These are phyloP conservation scores for Fusarium sambucinum DNA, from an alignment of 2,329 filamentous ascomycete species.

Conservation along the genomic window DNA sequence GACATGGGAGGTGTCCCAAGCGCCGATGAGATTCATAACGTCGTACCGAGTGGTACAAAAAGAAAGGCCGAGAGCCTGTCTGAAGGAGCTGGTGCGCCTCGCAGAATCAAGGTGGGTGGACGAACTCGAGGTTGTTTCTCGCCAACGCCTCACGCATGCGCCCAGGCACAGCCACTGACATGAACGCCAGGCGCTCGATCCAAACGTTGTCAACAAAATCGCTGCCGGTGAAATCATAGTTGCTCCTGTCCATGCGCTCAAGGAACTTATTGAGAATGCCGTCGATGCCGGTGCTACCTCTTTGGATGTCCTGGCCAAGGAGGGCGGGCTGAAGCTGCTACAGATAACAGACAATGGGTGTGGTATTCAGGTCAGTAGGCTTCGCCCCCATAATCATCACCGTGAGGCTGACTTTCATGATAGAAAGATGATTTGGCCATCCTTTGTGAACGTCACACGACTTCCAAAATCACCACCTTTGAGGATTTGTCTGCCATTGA, in stretches of 20 bases:
- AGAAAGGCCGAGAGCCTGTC: conserved; percentile 60
- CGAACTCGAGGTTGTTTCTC: not conserved
- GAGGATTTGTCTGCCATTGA: conserved; percentile 91
- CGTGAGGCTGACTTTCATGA: conserved; percentile 27
- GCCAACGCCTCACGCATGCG: conserved; percentile 10
- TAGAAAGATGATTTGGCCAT: conserved; percentile 92
- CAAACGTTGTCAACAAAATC: conserved; percentile 97
- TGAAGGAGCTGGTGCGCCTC: conserved; percentile 56
- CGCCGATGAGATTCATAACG: conserved; percentile 10
- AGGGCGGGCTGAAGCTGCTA: conserved; percentile 92
- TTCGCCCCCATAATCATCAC: not conserved
- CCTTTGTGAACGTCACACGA: conserved; percentile 95
- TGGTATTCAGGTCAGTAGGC: conserved; percentile 80
- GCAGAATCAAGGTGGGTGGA: conserved; percentile 62
- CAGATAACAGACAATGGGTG: conserved; percentile 98
- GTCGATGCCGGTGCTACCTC: conserved; percentile 96
- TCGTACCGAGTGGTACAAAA: conserved; percentile 56
- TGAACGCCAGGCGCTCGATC: conserved; percentile 78
- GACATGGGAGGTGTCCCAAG: conserved; percentile 28
- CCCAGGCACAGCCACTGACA: conserved; percentile 19
- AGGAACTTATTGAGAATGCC: conserved; percentile 96
- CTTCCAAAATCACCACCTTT: conserved; percentile 93
- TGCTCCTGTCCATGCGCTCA: conserved; percentile 93
- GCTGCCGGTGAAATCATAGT: conserved; percentile 98
- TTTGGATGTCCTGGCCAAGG: conserved; percentile 91